A percentile compares a stretch with the other conserved stretches of the same genome.
These are phyloP conservation scores for Penicillium sp. DNA, from an alignment of 2,329 filamentous ascomycete genomes.

Conservation along the genomic window DNA sequence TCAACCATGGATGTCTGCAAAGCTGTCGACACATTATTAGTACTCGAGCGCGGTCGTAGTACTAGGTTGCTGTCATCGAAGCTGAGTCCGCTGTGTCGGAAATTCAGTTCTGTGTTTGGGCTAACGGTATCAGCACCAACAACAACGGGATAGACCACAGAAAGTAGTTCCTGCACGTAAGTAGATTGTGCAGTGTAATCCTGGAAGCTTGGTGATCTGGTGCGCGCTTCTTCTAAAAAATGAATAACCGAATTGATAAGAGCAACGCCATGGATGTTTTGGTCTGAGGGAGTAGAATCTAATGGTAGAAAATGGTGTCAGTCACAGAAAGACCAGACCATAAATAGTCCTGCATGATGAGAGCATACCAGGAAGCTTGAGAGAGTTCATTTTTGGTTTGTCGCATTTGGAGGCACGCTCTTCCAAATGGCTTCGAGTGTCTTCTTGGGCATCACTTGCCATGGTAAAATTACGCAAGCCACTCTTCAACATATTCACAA, in stretches of 20 bases:
- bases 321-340: not conserved
- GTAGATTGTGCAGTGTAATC: slow-evolving; percentile 78
- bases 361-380: slow-evolving; percentile 14
- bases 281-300: slow-evolving; percentile 8
- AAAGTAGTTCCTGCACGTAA: slow-evolving; percentile 75
- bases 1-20: slow-evolving; percentile 68
- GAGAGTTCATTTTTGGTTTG: slow-evolving; percentile 12
- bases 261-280: slow-evolving; percentile 30
- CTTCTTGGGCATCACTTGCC: slow-evolving; percentile 53
- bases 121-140: slow-evolving; percentile 81
- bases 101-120: slow-evolving; percentile 82
- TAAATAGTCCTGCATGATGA: not conserved
- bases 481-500: slow-evolving; percentile 82
- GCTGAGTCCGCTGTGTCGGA: slow-evolving; percentile 72
- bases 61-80: slow-evolving; percentile 86
- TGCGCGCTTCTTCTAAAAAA: slow-evolving; percentile 75
- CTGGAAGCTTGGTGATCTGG: slow-evolving; percentile 71
- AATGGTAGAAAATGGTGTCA: not conserved
- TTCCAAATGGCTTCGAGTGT: slow-evolving; percentile 2
- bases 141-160: slow-evolving; percentile 79
- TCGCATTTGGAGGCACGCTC: slow-evolving; percentile 1
- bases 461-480: slow-evolving; percentile 67
- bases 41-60: slow-evolving; percentile 68
- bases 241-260: slow-evolving; percentile 73
- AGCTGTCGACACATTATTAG: slow-evolving; percentile 53